Evolutionary conservation across 129 eudicot species (phyloP), one percentile per base, ranked within the genome.

Genomic region (Lonicera japonica): DNA sequence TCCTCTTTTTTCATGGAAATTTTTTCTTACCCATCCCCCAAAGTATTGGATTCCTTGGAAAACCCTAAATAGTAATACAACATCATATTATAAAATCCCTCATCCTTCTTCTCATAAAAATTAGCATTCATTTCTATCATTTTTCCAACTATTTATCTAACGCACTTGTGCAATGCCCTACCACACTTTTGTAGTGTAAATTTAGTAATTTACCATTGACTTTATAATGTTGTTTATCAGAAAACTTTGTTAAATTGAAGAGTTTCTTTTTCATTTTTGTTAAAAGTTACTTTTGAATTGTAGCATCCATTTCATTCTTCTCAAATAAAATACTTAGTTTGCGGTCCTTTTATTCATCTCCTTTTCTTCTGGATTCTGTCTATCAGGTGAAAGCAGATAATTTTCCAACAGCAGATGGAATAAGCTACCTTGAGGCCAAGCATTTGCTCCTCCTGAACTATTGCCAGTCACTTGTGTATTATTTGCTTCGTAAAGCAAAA

Each of bases 341-440:
- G 20, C 34, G 8, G n/a, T 16, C 38, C 15, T 58, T 46, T 14
- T 1, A 18, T 15, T 62, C 12, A 17, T 63, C 25, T 62, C 47
- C n/a, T 21, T 58, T 54, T 23, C 17, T 14, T 6, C 25, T 11
- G 5, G n/a, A 20, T 16, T 68, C 29, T 56, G 5, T 65, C 8
- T 55, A 65, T 67, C 61, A 87, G 98, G 98, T 91, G 71, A 91
- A 87, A 68, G 82, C 76, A 40, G 83, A 77, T 52, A 51, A 58
- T 59, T 87, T 71, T 54, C 95, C 88, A 56, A 82, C 98, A 52
- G 64, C 77, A 50, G 88, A 87, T 21, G 98, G 98, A 63, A 82
- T 91, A 73, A 91, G 96, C 70, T 91, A 91, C 65, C 98, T 91
- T 14, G 96, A 91, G 74, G 88, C 90, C 15, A 91, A 91, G 69